Conservation (phyloP, 169 alveolate species). For the Plasmodium falciparum region DNA sequence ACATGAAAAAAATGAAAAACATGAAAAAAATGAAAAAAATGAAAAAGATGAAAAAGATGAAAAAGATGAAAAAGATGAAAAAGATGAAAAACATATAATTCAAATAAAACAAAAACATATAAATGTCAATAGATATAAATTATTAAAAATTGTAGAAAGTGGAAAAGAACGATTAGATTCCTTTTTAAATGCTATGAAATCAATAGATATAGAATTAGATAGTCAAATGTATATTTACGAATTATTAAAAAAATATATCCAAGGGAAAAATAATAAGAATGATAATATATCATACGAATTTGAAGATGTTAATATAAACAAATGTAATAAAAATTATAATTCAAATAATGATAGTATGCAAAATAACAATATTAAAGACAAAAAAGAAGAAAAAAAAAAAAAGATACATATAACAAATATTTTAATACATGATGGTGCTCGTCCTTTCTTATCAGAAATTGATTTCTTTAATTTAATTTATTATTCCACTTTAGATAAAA, state of each 20-base stretch:
- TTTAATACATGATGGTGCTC: constrained; percentile 53
- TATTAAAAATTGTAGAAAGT: constrained; percentile 19
- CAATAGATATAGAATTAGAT: constrained; percentile 10
- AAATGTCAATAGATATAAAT: constrained; percentile 28
- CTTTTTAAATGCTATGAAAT: constrained; percentile 23
- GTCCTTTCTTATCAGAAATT: constrained; percentile 52
- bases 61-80: background rate
- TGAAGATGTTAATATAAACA: background rate
- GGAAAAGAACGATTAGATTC: constrained; percentile 48
- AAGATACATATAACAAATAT: constrained; percentile 7
- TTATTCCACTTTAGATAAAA: constrained; percentile 19
- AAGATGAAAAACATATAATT: background rate
- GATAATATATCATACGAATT: background rate
- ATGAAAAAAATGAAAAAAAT: too few species aligned
- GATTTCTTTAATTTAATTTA: constrained; percentile 47
- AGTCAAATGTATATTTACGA: constrained; percentile 28
- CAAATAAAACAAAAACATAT: constrained; percentile 23
- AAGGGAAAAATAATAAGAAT: background rate
- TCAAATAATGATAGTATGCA: background rate
- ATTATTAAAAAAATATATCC: background rate
- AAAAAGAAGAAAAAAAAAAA: background rate
- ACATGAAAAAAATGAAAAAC: background rate
- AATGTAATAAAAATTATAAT: background rate
- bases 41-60: too few species aligned
- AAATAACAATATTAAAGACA: background rate